phyloP scores from a whole-genome alignment of 805 yeast species.

The Zygoascus ofunaensis region DNA sequence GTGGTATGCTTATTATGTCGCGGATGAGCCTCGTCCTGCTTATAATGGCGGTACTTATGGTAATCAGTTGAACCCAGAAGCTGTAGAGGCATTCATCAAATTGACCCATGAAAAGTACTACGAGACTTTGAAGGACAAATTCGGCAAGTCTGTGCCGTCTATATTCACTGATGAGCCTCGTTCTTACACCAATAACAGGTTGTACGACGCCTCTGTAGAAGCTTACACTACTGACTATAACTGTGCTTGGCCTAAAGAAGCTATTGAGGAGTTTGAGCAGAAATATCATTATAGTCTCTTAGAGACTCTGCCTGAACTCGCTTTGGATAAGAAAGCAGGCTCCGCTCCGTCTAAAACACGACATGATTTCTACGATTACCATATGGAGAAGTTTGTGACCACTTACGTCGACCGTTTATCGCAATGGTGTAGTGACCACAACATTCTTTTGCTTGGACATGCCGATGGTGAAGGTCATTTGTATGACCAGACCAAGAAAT shows the following conservation, averaged over 20 bases:
- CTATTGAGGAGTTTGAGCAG: not conserved
- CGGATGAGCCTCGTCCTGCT: not conserved
- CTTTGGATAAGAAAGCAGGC: constrained; percentile 3
- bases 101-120: constrained; percentile 2
- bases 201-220: not conserved
- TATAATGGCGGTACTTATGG: constrained; percentile 2
- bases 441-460: constrained; percentile 4
- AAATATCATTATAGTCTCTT: constrained; percentile 3
- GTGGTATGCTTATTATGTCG: constrained; percentile 5
- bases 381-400: constrained; percentile 1
- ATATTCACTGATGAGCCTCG: constrained; percentile 7
- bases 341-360: not conserved
- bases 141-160: constrained; percentile 4
- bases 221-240: constrained; percentile 1
- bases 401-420: constrained; percentile 1
- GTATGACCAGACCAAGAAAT: constrained; percentile 5
- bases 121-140: not conserved
- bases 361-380: constrained; percentile 5
- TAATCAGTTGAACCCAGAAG: constrained; percentile 3
- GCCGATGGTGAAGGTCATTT: constrained; percentile 6
- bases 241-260: constrained; percentile 2
- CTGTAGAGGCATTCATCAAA: constrained; percentile 4
- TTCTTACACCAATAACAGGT: not conserved
- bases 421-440: constrained; percentile 1
- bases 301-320: constrained; percentile 5